These are phyloP conservation scores for Lotus japonicus DNA, from an alignment of 306 rosid species.

Conservation along the genomic window DNA sequence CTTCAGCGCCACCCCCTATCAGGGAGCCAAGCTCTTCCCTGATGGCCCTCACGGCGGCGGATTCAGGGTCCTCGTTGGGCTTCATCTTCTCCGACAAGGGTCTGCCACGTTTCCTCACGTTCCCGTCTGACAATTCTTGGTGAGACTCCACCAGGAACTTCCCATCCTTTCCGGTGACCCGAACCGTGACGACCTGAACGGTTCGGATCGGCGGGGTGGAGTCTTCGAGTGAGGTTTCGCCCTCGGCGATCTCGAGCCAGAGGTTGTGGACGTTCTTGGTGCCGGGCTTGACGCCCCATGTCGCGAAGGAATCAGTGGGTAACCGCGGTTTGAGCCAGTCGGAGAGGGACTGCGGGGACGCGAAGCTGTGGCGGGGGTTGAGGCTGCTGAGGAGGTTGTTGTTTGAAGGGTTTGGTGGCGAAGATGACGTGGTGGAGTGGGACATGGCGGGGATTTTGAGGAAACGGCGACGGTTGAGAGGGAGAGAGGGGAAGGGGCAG, in stretches of 20 bases:
- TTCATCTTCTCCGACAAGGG: conserved; percentile 97
- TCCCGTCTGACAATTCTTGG: conserved; percentile 77
- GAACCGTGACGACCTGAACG: conserved; percentile 63
- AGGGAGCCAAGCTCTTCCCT: conserved; percentile 82
- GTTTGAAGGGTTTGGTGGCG: neutral
- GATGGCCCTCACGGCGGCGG: conserved; percentile 69
- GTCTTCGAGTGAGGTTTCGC: conserved; percentile 75
- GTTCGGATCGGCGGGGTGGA: conserved; percentile 84
- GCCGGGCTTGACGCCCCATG: conserved; percentile 91
- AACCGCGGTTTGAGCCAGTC: conserved; percentile 83
- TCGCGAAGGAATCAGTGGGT: conserved; percentile 72
- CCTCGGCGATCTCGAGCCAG: conserved; percentile 86
- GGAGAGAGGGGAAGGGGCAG: conserved; percentile 35
- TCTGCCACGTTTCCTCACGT: conserved; percentile 49
- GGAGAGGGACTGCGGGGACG: conserved; percentile 70
- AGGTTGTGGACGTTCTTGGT: conserved; percentile 94
- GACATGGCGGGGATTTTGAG: conserved; percentile 71
- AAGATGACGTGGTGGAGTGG: conserved; percentile 1
- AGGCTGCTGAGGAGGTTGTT: neutral
- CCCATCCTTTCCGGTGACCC: conserved; percentile 36
- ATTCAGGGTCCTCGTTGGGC: conserved; percentile 68
- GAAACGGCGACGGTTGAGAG: conserved; percentile 47
- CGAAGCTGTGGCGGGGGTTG: conserved; percentile 38
- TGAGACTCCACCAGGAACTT: conserved; percentile 53
- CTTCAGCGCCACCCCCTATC: neutral